Base-by-base conservation (phyloP, 2,329 filamentous ascomycete genomes). In the Plenodomus tracheiphilus region DNA sequence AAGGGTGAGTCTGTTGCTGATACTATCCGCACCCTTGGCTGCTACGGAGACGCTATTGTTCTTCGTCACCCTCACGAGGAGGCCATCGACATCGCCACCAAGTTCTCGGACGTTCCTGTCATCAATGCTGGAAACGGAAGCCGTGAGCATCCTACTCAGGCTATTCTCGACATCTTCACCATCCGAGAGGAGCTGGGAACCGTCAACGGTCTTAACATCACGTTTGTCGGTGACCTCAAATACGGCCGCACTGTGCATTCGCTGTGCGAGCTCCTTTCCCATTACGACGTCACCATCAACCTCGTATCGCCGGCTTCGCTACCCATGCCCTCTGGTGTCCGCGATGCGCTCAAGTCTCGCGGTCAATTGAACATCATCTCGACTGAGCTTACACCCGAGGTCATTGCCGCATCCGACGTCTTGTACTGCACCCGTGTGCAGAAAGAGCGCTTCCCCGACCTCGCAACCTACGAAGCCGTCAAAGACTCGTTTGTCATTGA, bases 41-140 rank as follows among this genome's bases (percentile, higher is more conserved):
- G 91, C 79, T 99, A 99, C 72, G 87, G 87, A 54, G 94, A 99
- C 70, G 94, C 92, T 15, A 85, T 99, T 56, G 91, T 99, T n/a
- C 85, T 99, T 39, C 91, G 94, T 45, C 94, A 99, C 73, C 93
- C 94, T 2, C 84, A 90, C 41, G 89, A 92, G 69, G 82, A 80
- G 57, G 91, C 88, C 53, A 89, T 91, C 20, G 85, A 91, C 43
- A 83, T 88, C 42, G 94, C 93, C 1, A 86, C 88, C 65, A 93
- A 92, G 71, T 96, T 87, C 77, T 91, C 90, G 37, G 85, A 87
- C 15, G 90, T 97, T 0, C 94, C 94, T 1, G 86, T 99, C 67
- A 93, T 99, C 80, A 99, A 99, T 71, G 94, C 91, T 58, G 94
- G 94, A 42, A 99, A 99, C 71, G 94, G 94, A 56, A 91, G 88